Evolutionary conservation across 1,139 yeast species (phyloP), one percentile per base, ranked within the genome.

Genomic region (Taphrina flavorubra): DNA sequence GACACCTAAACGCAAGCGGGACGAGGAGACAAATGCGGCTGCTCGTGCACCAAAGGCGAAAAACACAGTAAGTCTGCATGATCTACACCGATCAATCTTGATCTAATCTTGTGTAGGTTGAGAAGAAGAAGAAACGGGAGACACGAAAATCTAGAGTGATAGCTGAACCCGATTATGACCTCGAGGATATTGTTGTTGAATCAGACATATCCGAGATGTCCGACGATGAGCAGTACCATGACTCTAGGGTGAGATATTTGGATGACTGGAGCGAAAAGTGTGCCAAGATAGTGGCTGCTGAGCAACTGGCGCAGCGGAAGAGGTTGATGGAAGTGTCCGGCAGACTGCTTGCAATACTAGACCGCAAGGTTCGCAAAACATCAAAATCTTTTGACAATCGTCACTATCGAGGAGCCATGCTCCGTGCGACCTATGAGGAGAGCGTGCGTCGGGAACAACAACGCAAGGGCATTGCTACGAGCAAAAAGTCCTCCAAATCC

Each of bases 381-480:
- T 47, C 56, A n/a, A 56, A 57, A 31, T 13, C 36, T 14, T 63
- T 53, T 36, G 67, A 63, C 44, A 49, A 53, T 20, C 44, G 37
- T n/a, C 47, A 55, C 44, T 31, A 31, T 18, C 49, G 51, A 10
- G 55, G 37, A 16, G 67, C 67, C 16, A 16, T 42, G 31, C 34
- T 39, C 7, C 67, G 67, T 20, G 67, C 67, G 16, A 47, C 67
- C 14, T 55, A 39, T 8, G 67, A 63, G n/a, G 46, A 53, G 31
- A 47, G 36, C 10, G 49, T 42, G 39, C 56, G 61, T 8, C 55
- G 42, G 37, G 59, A 53, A 36, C 53, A 46, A 18, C 59, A n/a
- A 34, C 67, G 67, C 18, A 42, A 44, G 10, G 61, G 42, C n/a
- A 40, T 44, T 25, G 56, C 61, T 13, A 34, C 61, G 20, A 46